Percentiles rank a stretch among this genome's conserved stretches.
These are phyloP conservation scores for Diaporthe destruens DNA, from an alignment of 2,329 filamentous ascomycete species.

Conservation along the genomic window DNA sequence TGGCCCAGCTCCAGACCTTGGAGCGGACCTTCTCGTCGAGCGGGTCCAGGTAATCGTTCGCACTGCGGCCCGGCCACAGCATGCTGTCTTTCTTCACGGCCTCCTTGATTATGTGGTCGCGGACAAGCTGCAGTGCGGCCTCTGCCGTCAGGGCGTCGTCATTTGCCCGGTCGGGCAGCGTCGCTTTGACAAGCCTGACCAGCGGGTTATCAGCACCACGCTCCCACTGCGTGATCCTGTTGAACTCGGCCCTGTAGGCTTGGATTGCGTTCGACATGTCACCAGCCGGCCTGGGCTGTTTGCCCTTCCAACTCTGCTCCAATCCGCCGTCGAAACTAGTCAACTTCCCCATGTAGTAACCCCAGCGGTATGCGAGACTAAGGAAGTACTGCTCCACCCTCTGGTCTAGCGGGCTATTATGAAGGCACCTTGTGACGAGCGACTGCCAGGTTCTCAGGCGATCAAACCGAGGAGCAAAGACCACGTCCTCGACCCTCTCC, in stretches of 20 bases:
- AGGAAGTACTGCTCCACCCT: constrained; percentile 32
- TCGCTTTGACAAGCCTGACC: constrained; percentile 20
- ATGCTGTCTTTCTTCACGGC: constrained; percentile 57
- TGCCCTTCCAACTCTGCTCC: constrained; percentile 15
- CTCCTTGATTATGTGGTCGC: constrained; percentile 58
- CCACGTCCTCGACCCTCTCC: constrained; percentile 23
- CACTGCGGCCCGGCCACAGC: constrained; percentile 54
- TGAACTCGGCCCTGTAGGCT: constrained; percentile 7
- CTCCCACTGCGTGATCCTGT: constrained; percentile 38
- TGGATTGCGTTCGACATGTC: constrained; percentile 14
- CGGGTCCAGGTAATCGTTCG: constrained; percentile 45
- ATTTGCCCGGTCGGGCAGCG: constrained; percentile 45
- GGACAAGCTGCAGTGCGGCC: constrained; percentile 49
- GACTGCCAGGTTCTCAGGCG: constrained; percentile 35
- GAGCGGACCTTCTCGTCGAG: constrained; percentile 47
- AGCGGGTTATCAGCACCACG: constrained; percentile 48
- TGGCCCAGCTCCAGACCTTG: constrained; percentile 54
- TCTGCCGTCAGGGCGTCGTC: constrained; percentile 40
- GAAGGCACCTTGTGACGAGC: constrained; percentile 4
- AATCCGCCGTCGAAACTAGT: neutral
- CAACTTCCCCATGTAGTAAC: constrained; percentile 17
- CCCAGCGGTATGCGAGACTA: constrained; percentile 40
- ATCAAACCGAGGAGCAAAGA: constrained; percentile 31
- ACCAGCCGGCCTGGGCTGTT: neutral
- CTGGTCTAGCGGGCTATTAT: neutral